Evolutionary conservation across 306 rosid species (phyloP), one percentile per base, ranked within the genome.

Genomic region (Astragalus membranaceus): DNA sequence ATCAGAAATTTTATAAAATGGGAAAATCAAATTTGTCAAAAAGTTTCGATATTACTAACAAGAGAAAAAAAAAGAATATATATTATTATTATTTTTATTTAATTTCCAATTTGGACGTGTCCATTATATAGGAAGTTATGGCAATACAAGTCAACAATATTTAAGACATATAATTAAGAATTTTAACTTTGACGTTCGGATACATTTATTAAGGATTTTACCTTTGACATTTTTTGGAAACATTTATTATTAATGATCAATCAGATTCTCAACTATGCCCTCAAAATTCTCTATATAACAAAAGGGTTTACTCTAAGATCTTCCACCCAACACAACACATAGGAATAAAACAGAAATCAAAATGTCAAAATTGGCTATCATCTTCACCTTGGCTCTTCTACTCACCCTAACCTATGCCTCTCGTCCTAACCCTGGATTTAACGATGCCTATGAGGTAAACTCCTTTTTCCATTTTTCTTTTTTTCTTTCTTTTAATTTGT

Each of bases 351-450:
- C 3, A n/a, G 10, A 39, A 8, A 9, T 39, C 41, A 58, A 15
- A 2, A 86, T 88, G 95, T 78, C 81, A 9, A 84, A 80, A 67
- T 54, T 73, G 0, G 14, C 49, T 69, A 64, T 80, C 68, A 41
- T 86, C 76, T 78, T 88, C 82, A 78, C 86, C 43, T 13, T 88
- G 7, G 57, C 53, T 53, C 82, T 88, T 52, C 80, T 88, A 16
- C 74, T 84, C 0, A 78, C 83, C 86, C 74, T 75, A 10, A 64
- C 76, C 70, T 30, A 59, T 30, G 78, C 82, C 11, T 68, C 80
- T 12, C 88, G 84, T 73, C 84, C 81, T 0, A 57, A 29, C 26
- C 63, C 68, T 17, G 54, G 29, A 8, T 48, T 64, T 14, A 26
- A 29, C 1, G 12, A 11, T 29, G 50, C 51, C 75, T n/a, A 63